phyloP scores from a whole-genome alignment of 352 stramenopile genomes.

The Globisporangium cederbergense region DNA sequence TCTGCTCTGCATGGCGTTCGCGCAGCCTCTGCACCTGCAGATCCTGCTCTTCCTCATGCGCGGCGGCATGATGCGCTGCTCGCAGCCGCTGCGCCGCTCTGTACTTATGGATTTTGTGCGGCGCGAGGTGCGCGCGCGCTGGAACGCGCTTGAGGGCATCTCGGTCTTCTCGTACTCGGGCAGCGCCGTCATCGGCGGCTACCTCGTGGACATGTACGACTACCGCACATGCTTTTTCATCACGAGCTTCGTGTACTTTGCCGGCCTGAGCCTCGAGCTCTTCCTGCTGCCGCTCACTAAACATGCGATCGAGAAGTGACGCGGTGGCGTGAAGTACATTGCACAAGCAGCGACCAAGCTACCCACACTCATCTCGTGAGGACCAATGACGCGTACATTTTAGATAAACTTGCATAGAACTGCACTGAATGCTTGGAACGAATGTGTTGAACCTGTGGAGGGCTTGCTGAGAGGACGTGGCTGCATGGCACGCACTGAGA shows the following conservation, averaged over 20 bases:
- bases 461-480: too few relatives aligned
- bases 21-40: conserved; percentile 49
- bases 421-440: too few relatives aligned
- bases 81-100: conserved; percentile 69
- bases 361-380: background rate
- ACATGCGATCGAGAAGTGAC: conserved; percentile 20
- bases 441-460: too few relatives aligned
- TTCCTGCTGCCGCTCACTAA: conserved; percentile 19
- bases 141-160: conserved; percentile 29
- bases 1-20: conserved; percentile 64
- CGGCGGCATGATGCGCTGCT: conserved; percentile 82
- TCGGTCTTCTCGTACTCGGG: conserved; percentile 31
- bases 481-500: too few relatives aligned
- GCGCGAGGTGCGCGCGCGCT: conserved; percentile 21
- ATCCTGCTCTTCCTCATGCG: conserved; percentile 73
- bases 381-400: background rate
- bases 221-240: conserved; percentile 37
- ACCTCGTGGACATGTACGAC: conserved; percentile 27
- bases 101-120: conserved; percentile 80
- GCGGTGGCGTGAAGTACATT: background rate
- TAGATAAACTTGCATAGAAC: background rate
- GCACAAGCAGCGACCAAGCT: too few relatives aligned
- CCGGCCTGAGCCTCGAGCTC: conserved; percentile 21
- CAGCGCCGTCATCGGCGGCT: conserved; percentile 29
- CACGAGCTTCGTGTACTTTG: conserved; percentile 29